Conservation (phyloP, 805 yeast species). For the Kurtzmaniella fragi region DNA sequence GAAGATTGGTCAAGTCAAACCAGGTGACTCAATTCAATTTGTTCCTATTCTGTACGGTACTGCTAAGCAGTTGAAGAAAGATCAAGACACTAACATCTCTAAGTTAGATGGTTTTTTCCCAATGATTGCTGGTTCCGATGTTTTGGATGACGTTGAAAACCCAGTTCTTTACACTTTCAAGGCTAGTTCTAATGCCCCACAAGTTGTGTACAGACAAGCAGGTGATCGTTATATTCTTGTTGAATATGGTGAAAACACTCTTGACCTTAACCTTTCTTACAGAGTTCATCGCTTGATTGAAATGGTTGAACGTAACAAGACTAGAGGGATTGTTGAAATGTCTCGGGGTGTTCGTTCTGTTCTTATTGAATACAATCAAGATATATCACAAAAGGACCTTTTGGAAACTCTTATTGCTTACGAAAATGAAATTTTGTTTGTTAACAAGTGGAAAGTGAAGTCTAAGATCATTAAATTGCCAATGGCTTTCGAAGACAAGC, state of each 20-base stretch:
- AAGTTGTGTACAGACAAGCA: constrained; percentile 87
- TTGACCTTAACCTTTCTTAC: constrained; percentile 83
- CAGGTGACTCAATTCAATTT: constrained; percentile 83
- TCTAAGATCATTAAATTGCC: constrained; percentile 84
- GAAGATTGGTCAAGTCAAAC: constrained; percentile 97
- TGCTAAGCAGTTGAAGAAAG: constrained; percentile 59
- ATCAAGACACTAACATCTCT: constrained; percentile 55
- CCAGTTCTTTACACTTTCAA: constrained; percentile 63
- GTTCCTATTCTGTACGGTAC: constrained; percentile 66
- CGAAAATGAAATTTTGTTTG: constrained; percentile 69
- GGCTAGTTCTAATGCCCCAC: constrained; percentile 52
- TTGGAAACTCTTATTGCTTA: constrained; percentile 63
- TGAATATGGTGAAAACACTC: constrained; percentile 85
- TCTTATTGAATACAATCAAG: constrained; percentile 75
- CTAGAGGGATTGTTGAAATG: constrained; percentile 88
- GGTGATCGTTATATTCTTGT: constrained; percentile 92
- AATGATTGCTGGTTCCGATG: constrained; percentile 4
- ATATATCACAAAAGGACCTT: constrained; percentile 56
- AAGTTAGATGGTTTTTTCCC: constrained; percentile 41
- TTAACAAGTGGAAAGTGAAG: constrained; percentile 79
- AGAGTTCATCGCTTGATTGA: constrained; percentile 80
- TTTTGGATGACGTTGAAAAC: constrained; percentile 42
- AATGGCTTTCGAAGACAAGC: constrained; percentile 92
- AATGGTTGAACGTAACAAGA: constrained; percentile 57
- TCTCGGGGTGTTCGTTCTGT: constrained; percentile 97